Evolutionary conservation across 108 stramenopile species (phyloP), one percentile per base, ranked within the genome.

Genomic region (Asterionellopsis glacialis): DNA sequence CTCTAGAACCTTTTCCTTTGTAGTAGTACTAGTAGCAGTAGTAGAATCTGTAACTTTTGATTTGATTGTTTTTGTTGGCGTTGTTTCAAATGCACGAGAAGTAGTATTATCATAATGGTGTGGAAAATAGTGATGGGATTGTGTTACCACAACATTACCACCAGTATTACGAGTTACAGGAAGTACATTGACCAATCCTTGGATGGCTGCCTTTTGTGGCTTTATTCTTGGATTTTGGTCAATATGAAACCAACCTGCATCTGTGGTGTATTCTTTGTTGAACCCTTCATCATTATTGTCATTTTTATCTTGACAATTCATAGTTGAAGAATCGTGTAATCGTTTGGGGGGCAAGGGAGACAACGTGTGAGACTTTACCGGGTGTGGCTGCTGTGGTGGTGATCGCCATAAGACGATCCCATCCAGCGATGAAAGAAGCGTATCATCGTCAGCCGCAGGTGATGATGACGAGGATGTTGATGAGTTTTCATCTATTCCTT

Each of bases 231-330:
- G 70, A 65, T 71, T 71, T 41, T 71, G 70, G 58, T 71, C 70
- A 13, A 71, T 13, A 51, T 71, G 70, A 49, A 71, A 71, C 70
- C 70, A 71, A 9, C 70, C 70, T 13, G 48, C 47, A 65, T 71
- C 70, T 12, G 64, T 65, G n/a, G 16, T 7, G 16, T 26, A 54
- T 1, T 26, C 22, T 25, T 47, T 2, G 9, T 16, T 47, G 1
- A 4, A 21, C 11, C 12, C 11, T 14, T 43, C 14, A 21, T 21
- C 16, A 19, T 19, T 19, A 9, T 16, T 2, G 19, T 9, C 2
- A 33, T 33, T 7, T 33, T 33, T 33, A 7, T 33, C 33, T 33
- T 7, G 33, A 5, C 33, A 33, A 33, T 2, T 33, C 2, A 7
- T 33, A 33, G 33, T 33, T 5, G 33, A 5, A 33, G 33, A 2